Conservation (phyloP, 2,329 filamentous ascomycete genomes). For the Fusarium incarnatum region DNA sequence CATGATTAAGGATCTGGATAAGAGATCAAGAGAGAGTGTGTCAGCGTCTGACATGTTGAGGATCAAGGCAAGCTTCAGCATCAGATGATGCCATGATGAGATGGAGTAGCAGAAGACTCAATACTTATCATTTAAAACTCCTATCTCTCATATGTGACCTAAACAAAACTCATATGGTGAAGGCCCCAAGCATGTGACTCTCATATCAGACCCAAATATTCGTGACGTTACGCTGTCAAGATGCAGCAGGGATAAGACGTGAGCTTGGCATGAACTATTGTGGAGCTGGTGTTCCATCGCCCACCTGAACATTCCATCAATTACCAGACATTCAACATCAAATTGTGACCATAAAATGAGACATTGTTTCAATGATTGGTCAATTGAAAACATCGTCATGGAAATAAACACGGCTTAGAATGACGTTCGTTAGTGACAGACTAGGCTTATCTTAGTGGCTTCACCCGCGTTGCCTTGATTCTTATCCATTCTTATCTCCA, state of each 20-base stretch:
- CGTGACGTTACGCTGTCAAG: neutral
- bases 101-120: neutral
- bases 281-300: neutral
- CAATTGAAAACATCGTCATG: neutral
- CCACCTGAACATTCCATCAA: neutral
- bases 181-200: neutral
- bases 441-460: neutral
- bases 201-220: neutral
- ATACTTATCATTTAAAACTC: accelerated
- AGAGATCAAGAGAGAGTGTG: neutral
- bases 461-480: neutral
- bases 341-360: neutral
- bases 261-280: neutral
- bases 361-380: neutral
- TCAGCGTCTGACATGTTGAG: neutral
- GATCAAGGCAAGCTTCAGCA: neutral
- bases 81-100: neutral
- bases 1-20: neutral
- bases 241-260: neutral
- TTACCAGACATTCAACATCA: neutral
- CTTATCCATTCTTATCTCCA: neutral
- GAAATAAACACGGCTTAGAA: neutral
- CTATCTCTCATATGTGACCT: neutral
- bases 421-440: neutral
- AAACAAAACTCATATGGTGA: neutral